phyloP scores from a whole-genome alignment of 805 yeast genomes.

The Saturnispora dispora region DNA sequence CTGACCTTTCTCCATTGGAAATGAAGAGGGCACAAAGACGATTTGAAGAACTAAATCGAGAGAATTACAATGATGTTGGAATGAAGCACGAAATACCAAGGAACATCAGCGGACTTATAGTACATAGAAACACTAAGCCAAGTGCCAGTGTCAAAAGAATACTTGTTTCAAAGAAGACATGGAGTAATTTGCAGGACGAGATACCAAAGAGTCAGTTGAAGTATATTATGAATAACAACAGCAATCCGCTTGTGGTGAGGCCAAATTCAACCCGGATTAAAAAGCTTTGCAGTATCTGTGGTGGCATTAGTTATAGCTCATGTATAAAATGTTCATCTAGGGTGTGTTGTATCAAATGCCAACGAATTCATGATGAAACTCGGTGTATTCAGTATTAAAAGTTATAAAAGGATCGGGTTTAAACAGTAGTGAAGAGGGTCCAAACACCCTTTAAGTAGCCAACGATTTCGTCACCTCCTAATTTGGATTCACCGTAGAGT shows the following conservation, averaged over 20 bases:
- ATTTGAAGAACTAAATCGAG: constrained; percentile 34
- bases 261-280: constrained; percentile 28
- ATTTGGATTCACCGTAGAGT: constrained; percentile 67
- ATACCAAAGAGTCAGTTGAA: constrained; percentile 30
- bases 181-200: constrained; percentile 35
- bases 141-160: constrained; percentile 31
- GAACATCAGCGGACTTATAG: constrained; percentile 14
- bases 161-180: constrained; percentile 32
- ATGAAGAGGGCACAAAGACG: constrained; percentile 31
- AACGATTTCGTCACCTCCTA: constrained; percentile 75
- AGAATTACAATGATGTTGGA: constrained; percentile 32
- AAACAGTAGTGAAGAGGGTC: constrained; percentile 56
- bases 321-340: constrained; percentile 35
- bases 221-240: constrained; percentile 16
- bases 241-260: constrained; percentile 23
- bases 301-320: constrained; percentile 32
- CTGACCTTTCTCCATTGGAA: constrained; percentile 19
- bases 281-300: constrained; percentile 39
- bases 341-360: constrained; percentile 35
- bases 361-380: constrained; percentile 34
- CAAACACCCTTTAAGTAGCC: constrained; percentile 73
- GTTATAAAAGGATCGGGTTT: constrained; percentile 7
- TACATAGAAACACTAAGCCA: constrained; percentile 17
- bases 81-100: constrained; percentile 32
- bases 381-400: constrained; percentile 30